A percentile compares a stretch with the other conserved stretches of the same genome.
Evolutionary conservation across 2,329 filamentous ascomycete species (phyloP).

Genomic region (Aspergillus fijiensis): DNA sequence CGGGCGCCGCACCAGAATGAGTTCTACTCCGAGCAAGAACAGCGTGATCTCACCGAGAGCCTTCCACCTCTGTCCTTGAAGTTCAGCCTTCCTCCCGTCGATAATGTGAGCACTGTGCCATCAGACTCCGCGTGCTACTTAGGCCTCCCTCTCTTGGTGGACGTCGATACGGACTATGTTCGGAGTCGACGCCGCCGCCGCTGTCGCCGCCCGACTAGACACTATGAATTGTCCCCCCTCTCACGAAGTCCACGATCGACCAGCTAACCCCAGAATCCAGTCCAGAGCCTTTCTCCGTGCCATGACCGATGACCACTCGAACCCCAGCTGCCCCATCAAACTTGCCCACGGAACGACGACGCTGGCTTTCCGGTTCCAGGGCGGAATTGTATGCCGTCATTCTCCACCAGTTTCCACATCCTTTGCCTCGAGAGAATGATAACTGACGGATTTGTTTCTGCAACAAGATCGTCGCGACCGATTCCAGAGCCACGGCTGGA

Average conservation of each 20-base stretch:
- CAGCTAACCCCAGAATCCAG: constrained; percentile 46
- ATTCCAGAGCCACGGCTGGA: constrained; percentile 93
- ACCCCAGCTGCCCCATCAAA: constrained; percentile 97
- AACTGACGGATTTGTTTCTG: constrained; percentile 6
- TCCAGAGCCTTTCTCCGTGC: constrained; percentile 93
- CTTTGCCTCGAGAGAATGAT: neutral
- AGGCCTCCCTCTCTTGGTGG: neutral
- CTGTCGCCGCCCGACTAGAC: neutral
- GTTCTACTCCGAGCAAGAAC: constrained; percentile 68
- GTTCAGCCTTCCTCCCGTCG: constrained; percentile 91
- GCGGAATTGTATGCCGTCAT: constrained; percentile 65
- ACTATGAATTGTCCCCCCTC: neutral
- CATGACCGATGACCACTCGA: constrained; percentile 94
- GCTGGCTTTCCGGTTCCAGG: constrained; percentile 95
- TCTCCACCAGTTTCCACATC: neutral
- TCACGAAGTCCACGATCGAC: neutral
- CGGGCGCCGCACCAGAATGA: constrained; percentile 73
- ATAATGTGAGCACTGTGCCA: constrained; percentile 63
- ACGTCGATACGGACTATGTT: neutral
- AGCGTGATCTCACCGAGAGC: constrained; percentile 70
- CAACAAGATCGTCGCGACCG: constrained; percentile 80
- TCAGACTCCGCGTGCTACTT: neutral
- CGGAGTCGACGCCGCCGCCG: neutral
- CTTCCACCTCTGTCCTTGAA: constrained; percentile 79
- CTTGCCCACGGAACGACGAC: constrained; percentile 98